Base-by-base conservation (phyloP, 371 early-diverging fungal genomes). In the Apophysomyces trapeziformis region DNA sequence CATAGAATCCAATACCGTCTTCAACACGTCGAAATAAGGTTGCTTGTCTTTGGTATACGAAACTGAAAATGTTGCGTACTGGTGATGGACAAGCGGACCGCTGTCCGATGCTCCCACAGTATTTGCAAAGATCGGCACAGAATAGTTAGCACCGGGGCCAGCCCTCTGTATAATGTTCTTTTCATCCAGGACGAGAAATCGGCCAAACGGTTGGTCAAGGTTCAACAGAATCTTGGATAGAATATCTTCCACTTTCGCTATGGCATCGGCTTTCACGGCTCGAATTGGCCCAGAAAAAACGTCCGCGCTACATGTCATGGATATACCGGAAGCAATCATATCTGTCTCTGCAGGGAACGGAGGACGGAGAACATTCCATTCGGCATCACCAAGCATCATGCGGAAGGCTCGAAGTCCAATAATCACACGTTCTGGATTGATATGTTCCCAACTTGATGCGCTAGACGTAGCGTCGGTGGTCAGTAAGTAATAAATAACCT, bases 381-480 rank as follows among this genome's bases (percentile, higher is more conserved):
- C 93, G 7, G 91, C 76, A 66, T 93, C 92, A 0, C 87, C 75
- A 9, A 95, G 73, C 59, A 92, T 77, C 36, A 93, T 63, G 63
- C 90, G 74, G 66, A 93, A 93, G 0, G 93, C 86, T 11, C 91
- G 72, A 2, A 95, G 75, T 0, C 84, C 94, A 57, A 95, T 87
- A 13, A 90, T 88, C 76, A 90, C 86, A 12, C 93, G 82, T 68
- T 95, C 95, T 0, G 94, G 92, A 18, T 75, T 74, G 44, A 90
- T 77, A 57, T 76, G 67, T 32, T 90, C 90, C 75, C 60, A 73
- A 67, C 76, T 76, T 68, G 72, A 18, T 63, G 84, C 67, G 76
- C 45, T 14, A 5, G 60, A 72, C 9, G 77, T 67, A 38, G 70
- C 70, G 3, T 81, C 92, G 37, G 86, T 71, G 60, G 88, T 92